Evolutionary conservation across 164 flowering plant genomes (phyloP), one percentile per base, ranked within the genome.

Genomic region (Piper betle): DNA sequence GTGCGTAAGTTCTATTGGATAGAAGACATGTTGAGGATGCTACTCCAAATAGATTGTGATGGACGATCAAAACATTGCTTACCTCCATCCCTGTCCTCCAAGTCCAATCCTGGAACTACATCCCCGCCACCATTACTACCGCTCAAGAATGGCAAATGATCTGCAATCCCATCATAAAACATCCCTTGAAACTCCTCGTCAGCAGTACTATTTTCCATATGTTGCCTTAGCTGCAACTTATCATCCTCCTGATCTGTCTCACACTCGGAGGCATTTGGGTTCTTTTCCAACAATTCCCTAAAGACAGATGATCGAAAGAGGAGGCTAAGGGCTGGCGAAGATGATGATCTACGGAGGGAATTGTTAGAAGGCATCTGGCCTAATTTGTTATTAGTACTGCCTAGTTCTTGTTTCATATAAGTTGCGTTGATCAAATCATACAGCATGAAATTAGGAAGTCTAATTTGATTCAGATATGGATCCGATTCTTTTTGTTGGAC

Each of bases 261-360:
- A 46, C 71, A 69, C 12, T 71, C 64, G 1, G 48, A 41, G 2
- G 61, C 19, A 25, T 64, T 71, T 7, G 72, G 68, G 64, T 79
- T 81, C 78, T 78, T 80, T 74, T 81, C 81, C 46, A 77, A 77
- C n/a, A 85, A 71, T 39, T 85, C 78, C 63, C 72, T 80, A 60
- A 80, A 85, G 33, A 85, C 53, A 0, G 87, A 79, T 8, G 91
- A 85, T 33, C 80, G 73, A 3, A 83, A 69, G 39, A 85, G 80
- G 50, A 85, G 81, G 43, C 91, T 68, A 0, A 81, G 81, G 7
- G 87, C 91, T 12, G 84, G 77, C 4, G 82, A 72, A 10, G 87
- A 71, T 25, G 62, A 59, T 4, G 88, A 66, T 62, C 61, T 78
- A 71, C 39, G 67, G 60, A 57, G 53, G 56, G 73, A 66, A n/a